Evolutionary conservation across 116 monocot species (phyloP).

Genomic region (Dioscorea cayenensis): DNA sequence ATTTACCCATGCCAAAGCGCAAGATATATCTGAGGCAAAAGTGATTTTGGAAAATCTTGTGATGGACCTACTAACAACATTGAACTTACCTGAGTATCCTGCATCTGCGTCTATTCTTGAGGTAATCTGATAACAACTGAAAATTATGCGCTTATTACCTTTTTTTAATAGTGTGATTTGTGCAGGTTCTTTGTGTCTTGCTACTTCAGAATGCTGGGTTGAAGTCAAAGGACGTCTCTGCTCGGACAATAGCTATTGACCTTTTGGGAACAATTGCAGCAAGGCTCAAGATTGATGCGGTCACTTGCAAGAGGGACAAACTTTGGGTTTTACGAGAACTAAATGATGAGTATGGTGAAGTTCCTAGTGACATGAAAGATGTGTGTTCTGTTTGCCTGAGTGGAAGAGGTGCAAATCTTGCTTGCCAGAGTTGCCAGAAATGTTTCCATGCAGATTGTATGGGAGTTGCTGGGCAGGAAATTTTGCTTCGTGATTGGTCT

Average conservation of each 20-base stretch:
- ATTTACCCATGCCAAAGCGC: conserved; percentile 65
- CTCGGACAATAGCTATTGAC: conserved; percentile 86
- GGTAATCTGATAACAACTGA: conserved; percentile 28
- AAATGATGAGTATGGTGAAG: conserved; percentile 24
- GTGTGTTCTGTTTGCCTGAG: conserved; percentile 63
- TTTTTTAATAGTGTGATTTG: not conserved
- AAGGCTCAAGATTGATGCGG: conserved; percentile 80
- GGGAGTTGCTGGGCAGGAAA: conserved; percentile 52
- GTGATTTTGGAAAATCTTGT: conserved; percentile 87
- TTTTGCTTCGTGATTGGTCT: conserved; percentile 54
- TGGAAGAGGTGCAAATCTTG: conserved; percentile 50
- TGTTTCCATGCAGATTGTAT: conserved; percentile 89
- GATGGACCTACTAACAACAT: conserved; percentile 75
- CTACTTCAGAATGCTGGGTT: conserved; percentile 92
- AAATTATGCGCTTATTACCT: not conserved
- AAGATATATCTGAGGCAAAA: conserved; percentile 82
- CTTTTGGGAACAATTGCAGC: conserved; percentile 90
- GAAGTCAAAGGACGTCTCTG: conserved; percentile 87
- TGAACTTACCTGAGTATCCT: conserved; percentile 97
- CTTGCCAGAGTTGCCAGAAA: conserved; percentile 69
- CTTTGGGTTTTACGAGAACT: conserved; percentile 81
- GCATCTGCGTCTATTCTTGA: conserved; percentile 89
- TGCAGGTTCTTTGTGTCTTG: conserved; percentile 92
- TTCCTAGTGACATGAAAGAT: conserved; percentile 24
- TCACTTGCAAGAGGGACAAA: conserved; percentile 37